Evolutionary conservation across 1,284 basidiomycete genomes (phyloP), one percentile per base, ranked within the genome.

Genomic region (Ganoderma leucocontextum): DNA sequence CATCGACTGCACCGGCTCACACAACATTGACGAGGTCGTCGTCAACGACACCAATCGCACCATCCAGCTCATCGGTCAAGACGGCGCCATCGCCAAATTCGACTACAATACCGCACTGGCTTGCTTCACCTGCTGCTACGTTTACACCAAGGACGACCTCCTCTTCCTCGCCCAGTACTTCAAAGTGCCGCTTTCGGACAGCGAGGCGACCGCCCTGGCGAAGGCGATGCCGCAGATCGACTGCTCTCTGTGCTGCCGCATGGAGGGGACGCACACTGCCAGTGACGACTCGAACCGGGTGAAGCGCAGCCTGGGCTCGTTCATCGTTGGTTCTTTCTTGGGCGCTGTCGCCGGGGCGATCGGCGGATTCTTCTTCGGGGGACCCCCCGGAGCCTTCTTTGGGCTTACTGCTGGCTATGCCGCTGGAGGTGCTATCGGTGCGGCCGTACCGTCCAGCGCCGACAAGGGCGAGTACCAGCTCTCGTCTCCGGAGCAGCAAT

Each of bases 211-310:
- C 52, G 52, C 29, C 15, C 25, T 55, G 10, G 53, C 29, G 53
- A 29, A 15, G 15, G 53, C 53, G 33, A 55, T 55, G 53, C 53
- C 53, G 53, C 53, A 55, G 53, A 17, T 55, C 53, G 33, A 55
- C 53, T 55, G 29, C 53, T 55, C 53, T 33, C 33, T 55, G 29
- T 55, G 53, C 29, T 55, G 53, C 17, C 53, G 53, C 17, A 55
- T 55, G 53, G 9, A 55, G 29, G 33, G 52, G 29, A 55, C 52
- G 29, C 35, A 33, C 52, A 35, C 52, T 10, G 29, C 29, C 29
- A 29, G 29, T 29, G 29, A 53, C 52, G 25, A 1, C 29, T 29
- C 29, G 29, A 0, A 55, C 33, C 53, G 29, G 6, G 15, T 55
- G 29, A 55, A 35, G 33, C 29, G 29, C 19, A 19, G 17, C 33